Base-by-base conservation (phyloP, 139 green algal species). In the Picochlorum sp. region DNA sequence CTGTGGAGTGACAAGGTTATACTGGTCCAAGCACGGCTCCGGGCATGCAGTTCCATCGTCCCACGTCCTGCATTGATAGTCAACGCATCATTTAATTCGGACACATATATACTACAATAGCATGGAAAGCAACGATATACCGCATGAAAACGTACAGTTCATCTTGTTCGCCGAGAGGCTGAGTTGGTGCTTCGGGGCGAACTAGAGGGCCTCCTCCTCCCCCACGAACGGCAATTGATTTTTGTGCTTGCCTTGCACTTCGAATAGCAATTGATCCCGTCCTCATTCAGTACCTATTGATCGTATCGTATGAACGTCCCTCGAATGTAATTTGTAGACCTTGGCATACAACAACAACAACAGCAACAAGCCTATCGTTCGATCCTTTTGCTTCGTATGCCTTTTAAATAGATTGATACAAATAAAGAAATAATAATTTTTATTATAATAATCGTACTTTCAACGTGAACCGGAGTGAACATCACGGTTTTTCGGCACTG, bases 31-130 rank as follows among this genome's bases (percentile, higher is more conserved):
- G 61, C 60, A 75, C 5, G 79, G 70, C 65, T 88, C 81, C 2
- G 81, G 80, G 30, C 77, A 68, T 13, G 57, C 65, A 2, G 66
- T 87, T 25, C 81, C 81, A 59, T 88, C 81, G 50, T 88, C 77
- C 81, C 81, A 88, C 18, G 61, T 77, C 50, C 66, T 73, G 66
- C 65, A 55, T n/a, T n/a, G n/a, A n/a, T n/a, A n/a, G n/a, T n/a
- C n/a, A n/a, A n/a, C n/a, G n/a, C n/a, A n/a, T n/a, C n/a, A n/a
- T n/a, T 16, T 28, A 13, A 58, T n/a, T 13, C 36, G 18, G 18
- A 13, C 49, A 33, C 24, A 51, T 29, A 26, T 14, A 12, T 3
- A 26, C 10, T 0, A 26, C 0, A 26, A 31, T 3, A 26, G 5
- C 43, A 9, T 32, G 5, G 0, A 45, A 32, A 9, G 13, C 9